A percentile compares a stretch with the other conserved stretches of the same genome.
These are phyloP conservation scores for Phialemonium atrogriseum DNA, from an alignment of 2,329 filamentous ascomycete species.

Conservation along the genomic window DNA sequence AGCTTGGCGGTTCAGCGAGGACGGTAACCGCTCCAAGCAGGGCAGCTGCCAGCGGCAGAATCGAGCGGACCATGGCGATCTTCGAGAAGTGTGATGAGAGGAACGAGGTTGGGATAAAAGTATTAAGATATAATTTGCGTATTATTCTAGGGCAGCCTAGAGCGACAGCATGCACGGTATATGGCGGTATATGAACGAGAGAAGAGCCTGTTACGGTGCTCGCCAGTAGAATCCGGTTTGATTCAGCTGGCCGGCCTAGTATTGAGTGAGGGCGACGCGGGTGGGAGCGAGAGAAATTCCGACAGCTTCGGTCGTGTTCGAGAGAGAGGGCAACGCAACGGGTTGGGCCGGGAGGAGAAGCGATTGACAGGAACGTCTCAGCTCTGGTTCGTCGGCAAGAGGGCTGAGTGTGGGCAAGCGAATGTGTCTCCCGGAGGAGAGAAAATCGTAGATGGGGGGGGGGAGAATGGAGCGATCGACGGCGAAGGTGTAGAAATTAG, in stretches of 20 bases:
- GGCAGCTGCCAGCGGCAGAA: constrained; percentile 27
- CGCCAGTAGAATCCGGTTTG: constrained; percentile 7
- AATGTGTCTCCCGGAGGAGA: too few species aligned
- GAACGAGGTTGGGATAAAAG: neutral
- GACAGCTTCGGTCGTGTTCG: too few species aligned
- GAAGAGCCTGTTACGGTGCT: too few species aligned
- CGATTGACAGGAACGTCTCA: too few species aligned
- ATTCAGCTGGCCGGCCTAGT: constrained; percentile 11
- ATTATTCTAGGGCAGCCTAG: neutral
- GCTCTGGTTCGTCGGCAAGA: too few species aligned
- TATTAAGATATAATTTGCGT: neutral
- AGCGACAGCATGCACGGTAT: neutral
- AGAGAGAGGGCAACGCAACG: too few species aligned
- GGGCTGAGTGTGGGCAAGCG: too few species aligned
- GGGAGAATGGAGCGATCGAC: too few species aligned
- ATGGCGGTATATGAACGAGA: neutral
- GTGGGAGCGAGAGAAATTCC: too few species aligned
- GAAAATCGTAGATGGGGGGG: too few species aligned
- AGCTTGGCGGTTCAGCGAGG: constrained; percentile 28
- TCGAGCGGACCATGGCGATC: constrained; percentile 14
- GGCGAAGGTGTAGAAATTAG: too few species aligned
- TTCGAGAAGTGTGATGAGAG: neutral
- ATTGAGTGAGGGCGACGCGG: constrained; percentile 2
- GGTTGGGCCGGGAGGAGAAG: too few species aligned
- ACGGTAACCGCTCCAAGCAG: constrained; percentile 29